Evolutionary conservation across 2,329 filamentous ascomycete species (phyloP), one percentile per base, ranked within the genome.

Genomic region (Fusarium aywerte): DNA sequence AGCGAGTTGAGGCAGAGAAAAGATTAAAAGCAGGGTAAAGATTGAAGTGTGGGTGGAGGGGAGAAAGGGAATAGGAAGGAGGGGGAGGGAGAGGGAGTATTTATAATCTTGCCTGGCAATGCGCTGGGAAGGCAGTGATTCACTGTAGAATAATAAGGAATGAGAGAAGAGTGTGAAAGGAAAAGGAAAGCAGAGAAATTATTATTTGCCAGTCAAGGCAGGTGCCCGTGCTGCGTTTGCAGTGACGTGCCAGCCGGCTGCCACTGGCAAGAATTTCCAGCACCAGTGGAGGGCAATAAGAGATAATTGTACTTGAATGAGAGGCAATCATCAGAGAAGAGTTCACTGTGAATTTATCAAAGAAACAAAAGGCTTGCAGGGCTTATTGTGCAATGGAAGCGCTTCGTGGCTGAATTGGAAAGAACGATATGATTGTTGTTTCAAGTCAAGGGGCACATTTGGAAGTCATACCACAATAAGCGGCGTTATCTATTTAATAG

Each of bases 171-270:
- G n/a, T n/a, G 31, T 11, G n/a, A 23, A 27, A 35, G 12, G 11
- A n/a, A 35, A 35, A 18, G 27, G 33, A 25, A 39, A 16, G n/a
- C 3, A 4, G 32, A 23, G 25, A 23, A 58, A 16, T 25, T 42
- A 23, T 10, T 47, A 42, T 32, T 56, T 62, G 21, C 15, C 11
- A 23, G 38, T 62, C 40, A 20, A 63, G 51, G 60, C 38, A 58
- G 58, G 49, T 43, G 61, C 45, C 64, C 54, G 31, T 40, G 23
- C 20, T 29, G 21, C 29, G 40, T 56, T 60, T 31, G 57, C 36
- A 47, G 39, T 32, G 23, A 36, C n/a, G 20, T 49, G 52, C 58
- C 48, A 21, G 44, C 33, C 40, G 38, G 35, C 32, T 23, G 58
- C 45, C 58, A 61, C 57, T 59, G 62, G 9, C 16, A 45, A 31